phyloP scores from a whole-genome alignment of 179 eudicot species.

The Spinacia oleracea region DNA sequence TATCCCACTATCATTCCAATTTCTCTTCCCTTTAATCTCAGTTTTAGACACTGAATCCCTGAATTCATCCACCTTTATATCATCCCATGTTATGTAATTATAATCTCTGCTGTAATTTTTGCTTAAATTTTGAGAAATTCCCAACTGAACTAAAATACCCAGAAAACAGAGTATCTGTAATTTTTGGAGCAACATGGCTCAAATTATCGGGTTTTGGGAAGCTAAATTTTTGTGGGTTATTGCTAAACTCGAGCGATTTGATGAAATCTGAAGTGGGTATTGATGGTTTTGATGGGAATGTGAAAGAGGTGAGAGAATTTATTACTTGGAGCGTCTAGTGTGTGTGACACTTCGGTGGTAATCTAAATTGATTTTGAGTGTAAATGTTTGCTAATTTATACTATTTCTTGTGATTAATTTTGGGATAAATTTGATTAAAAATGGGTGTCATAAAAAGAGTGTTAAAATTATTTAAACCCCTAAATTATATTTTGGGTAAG shows the following conservation, averaged over 20 bases:
- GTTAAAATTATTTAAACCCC: neutral
- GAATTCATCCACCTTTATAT: conserved; percentile 45
- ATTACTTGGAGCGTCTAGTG: conserved; percentile 34
- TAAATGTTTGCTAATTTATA: neutral
- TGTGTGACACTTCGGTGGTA: conserved; percentile 35
- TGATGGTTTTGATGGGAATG: conserved; percentile 29
- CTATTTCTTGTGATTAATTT: neutral
- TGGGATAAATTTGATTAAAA: neutral
- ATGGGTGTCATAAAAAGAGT: conserved; percentile 21
- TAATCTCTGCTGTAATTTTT: conserved; percentile 11
- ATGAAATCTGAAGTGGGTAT: conserved; percentile 36
- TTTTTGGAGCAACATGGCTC: conserved; percentile 25
- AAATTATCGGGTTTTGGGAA: neutral
- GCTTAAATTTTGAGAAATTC: conserved; percentile 10
- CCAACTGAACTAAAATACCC: conserved; percentile 22
- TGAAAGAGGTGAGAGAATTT: conserved; percentile 29
- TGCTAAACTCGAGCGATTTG: conserved; percentile 9
- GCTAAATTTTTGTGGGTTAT: conserved; percentile 28
- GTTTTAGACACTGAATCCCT: conserved; percentile 30
- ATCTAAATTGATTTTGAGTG: conserved; percentile 1
- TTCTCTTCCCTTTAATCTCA: conserved; percentile 23
- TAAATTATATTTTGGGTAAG: conserved; percentile 11
- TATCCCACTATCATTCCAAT: conserved; percentile 31
- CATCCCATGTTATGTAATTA: conserved; percentile 62
- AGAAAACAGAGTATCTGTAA: conserved; percentile 35